These are phyloP conservation scores for Trichoderma parareesei DNA, from an alignment of 495 filamentous ascomycete genomes.

Conservation along the genomic window DNA sequence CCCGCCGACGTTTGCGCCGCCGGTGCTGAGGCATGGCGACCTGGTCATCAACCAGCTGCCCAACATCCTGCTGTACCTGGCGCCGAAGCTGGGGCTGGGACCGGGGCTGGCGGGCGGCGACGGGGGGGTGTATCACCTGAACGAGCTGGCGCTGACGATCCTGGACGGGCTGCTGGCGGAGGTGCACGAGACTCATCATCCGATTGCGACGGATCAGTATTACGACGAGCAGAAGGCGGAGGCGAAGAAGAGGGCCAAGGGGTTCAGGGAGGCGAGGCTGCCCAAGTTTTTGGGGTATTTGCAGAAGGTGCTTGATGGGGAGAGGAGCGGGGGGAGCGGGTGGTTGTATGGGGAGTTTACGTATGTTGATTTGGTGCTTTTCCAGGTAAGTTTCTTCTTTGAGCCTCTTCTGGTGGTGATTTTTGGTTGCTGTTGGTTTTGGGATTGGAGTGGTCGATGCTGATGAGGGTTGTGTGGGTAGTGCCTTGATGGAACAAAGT, in stretches of 20 bases:
- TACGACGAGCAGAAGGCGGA: slow-evolving; percentile 64
- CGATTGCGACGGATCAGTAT: slow-evolving; percentile 44
- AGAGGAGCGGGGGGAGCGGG: slow-evolving; percentile 44
- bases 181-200: slow-evolving; percentile 60
- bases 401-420: slow-evolving; percentile 22
- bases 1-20: slow-evolving; percentile 53
- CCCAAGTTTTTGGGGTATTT: slow-evolving; percentile 62
- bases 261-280: slow-evolving; percentile 48
- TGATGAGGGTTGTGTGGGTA: slow-evolving; percentile 14
- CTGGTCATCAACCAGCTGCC: slow-evolving; percentile 54
- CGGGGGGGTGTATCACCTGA: slow-evolving; percentile 37
- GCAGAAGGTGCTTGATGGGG: slow-evolving; percentile 48
- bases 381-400: slow-evolving; percentile 38
- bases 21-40: slow-evolving; percentile 49
- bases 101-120: slow-evolving; percentile 15
- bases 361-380: slow-evolving; percentile 62
- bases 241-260: slow-evolving; percentile 37
- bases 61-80: slow-evolving; percentile 58
- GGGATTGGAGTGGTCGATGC: background rate
- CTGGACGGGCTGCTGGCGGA: slow-evolving; percentile 57
- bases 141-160: slow-evolving; percentile 54
- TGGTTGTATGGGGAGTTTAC: slow-evolving; percentile 55
- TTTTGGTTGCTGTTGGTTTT: background rate
- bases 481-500: slow-evolving; percentile 44
- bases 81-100: slow-evolving; percentile 42